Evolutionary conservation across 306 rosid genomes (phyloP).

Genomic region (Mimosa pudica): DNA sequence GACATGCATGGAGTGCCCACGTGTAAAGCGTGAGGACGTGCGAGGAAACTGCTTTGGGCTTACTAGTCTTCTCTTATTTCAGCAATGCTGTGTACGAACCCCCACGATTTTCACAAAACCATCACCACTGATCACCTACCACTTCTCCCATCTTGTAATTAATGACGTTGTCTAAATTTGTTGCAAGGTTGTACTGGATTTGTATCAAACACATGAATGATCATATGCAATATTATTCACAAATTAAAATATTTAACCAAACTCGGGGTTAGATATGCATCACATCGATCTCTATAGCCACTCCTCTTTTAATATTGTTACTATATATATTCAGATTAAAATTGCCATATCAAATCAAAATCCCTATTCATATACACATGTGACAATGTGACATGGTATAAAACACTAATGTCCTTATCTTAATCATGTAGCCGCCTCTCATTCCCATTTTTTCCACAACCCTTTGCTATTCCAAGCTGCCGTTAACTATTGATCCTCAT

Average conservation of each 20-base stretch:
- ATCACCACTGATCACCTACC: slow-evolving; percentile 9
- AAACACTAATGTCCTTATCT: slow-evolving; percentile 25
- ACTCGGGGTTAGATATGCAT: background rate
- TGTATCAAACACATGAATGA: no score
- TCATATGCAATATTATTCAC: no score
- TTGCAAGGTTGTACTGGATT: no score
- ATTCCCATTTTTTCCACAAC: slow-evolving; percentile 27
- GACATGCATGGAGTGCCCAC: slow-evolving; percentile 16
- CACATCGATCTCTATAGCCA: background rate
- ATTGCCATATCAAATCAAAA: background rate
- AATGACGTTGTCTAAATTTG: no score
- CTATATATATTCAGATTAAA: background rate
- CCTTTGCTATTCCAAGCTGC: background rate
- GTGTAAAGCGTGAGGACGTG: slow-evolving; percentile 34
- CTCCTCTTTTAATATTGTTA: background rate
- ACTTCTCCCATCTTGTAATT: background rate
- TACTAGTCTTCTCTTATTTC: slow-evolving; percentile 28
- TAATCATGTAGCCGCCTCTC: slow-evolving; percentile 59
- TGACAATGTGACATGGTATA: background rate
- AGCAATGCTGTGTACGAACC: background rate
- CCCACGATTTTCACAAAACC: slow-evolving; percentile 28
- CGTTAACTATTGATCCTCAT: slow-evolving; percentile 3
- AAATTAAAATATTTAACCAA: no score
- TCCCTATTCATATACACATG: background rate
- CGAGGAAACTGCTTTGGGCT: slow-evolving; percentile 12